A percentile compares a stretch with the other conserved stretches of the same genome.
phyloP scores from a whole-genome alignment of 495 filamentous ascomycete genomes.

The Clavariopsis aquatica region DNA sequence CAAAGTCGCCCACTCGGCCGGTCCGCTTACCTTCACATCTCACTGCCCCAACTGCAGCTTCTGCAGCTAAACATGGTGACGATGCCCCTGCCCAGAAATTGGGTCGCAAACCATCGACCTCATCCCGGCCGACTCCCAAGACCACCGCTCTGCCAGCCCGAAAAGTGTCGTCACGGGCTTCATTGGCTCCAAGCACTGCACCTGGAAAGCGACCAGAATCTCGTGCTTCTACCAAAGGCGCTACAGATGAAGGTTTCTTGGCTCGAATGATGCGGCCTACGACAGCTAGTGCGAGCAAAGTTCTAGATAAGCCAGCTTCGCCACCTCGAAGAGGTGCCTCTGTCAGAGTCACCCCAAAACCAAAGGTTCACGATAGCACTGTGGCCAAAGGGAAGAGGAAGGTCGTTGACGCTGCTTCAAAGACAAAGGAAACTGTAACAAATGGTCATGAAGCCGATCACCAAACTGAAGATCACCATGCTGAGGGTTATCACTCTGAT shows the following conservation, averaged over 20 bases:
- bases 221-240: conserved; percentile 47
- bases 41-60: conserved; percentile 46
- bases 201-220: conserved; percentile 38
- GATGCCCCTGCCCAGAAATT: conserved; percentile 22
- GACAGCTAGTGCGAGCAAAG: conserved; percentile 73
- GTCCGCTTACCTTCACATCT: conserved; percentile 45
- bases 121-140: conserved; percentile 34
- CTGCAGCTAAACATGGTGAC: conserved; percentile 44
- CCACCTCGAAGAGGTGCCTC: conserved; percentile 30
- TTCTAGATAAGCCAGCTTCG: conserved; percentile 61
- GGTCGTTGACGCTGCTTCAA: conserved; percentile 25
- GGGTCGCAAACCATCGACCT: conserved; percentile 36
- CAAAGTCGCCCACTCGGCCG: conserved; percentile 45
- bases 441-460: conserved; percentile 20
- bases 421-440: conserved; percentile 30
- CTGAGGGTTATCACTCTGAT: conserved; percentile 8
- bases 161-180: conserved; percentile 35
- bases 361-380: conserved; percentile 18
- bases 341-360: conserved; percentile 11
- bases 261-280: conserved; percentile 94
- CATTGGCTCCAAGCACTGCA: conserved; percentile 23
- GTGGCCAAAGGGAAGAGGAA: conserved; percentile 34
- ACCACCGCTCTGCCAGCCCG: conserved; percentile 30
- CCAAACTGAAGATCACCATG: conserved; percentile 12
- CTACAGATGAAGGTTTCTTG: conserved; percentile 70